A percentile compares a stretch with the other conserved stretches of the same genome.
phyloP scores from a whole-genome alignment of 495 filamentous ascomycete genomes.

The Cladorrhinum samala region DNA sequence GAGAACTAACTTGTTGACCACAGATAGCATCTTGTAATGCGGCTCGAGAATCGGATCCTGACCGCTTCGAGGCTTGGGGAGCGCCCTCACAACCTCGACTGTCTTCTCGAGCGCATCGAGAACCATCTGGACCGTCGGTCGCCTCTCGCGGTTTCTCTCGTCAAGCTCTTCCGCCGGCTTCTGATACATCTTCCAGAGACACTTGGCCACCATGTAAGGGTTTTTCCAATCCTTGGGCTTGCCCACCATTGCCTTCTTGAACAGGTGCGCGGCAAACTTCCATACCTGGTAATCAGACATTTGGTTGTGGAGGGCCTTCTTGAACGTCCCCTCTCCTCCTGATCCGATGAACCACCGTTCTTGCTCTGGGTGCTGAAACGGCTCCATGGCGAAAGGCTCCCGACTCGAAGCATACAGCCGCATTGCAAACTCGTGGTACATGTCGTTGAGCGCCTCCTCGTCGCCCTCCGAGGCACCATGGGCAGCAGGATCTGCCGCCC shows the following conservation, averaged over 20 bases:
- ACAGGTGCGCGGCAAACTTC: slow-evolving; percentile 79
- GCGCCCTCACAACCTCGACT: slow-evolving; percentile 51
- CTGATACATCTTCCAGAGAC: slow-evolving; percentile 87
- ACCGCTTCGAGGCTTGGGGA: slow-evolving; percentile 75
- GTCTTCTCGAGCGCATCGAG: slow-evolving; percentile 61
- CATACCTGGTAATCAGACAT: slow-evolving; percentile 72
- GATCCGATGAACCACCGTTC: slow-evolving; percentile 69
- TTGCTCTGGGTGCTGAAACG: slow-evolving; percentile 67
- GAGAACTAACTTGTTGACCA: slow-evolving; percentile 74
- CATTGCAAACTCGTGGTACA: slow-evolving; percentile 86
- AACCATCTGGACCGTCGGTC: slow-evolving; percentile 53
- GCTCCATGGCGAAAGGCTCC: slow-evolving; percentile 84
- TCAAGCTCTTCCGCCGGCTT: slow-evolving; percentile 51
- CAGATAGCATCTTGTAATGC: slow-evolving; percentile 88
- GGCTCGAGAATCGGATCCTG: slow-evolving; percentile 88
- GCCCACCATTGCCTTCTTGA: slow-evolving; percentile 64
- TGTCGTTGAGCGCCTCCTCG: slow-evolving; percentile 62
- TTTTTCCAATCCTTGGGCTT: slow-evolving; percentile 84
- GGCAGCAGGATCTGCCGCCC: slow-evolving; percentile 47
- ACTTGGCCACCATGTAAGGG: slow-evolving; percentile 88
- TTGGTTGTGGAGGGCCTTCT: slow-evolving; percentile 62
- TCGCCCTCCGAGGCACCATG: slow-evolving; percentile 47
- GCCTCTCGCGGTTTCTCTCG: slow-evolving; percentile 32
- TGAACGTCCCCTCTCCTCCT: slow-evolving; percentile 64
- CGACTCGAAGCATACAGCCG: slow-evolving; percentile 87